Base-by-base conservation (phyloP, 441 rosid genomes). In the Pelargonium australe region DNA sequence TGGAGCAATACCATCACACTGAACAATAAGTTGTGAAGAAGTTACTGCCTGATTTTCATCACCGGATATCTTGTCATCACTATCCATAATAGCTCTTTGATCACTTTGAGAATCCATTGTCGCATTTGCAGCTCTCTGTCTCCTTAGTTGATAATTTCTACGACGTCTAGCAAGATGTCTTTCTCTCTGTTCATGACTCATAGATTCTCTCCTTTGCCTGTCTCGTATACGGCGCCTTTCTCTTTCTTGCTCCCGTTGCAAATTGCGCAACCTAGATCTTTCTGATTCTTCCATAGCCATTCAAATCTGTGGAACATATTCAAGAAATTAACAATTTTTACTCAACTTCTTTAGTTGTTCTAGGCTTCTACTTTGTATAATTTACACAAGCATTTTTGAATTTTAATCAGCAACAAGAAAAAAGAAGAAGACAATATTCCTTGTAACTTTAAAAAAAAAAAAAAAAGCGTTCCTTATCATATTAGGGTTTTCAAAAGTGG, bases 81-180 rank as follows among this genome's bases (percentile, higher is more conserved):
- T 71, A 5, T 70, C 58, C 31, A 70, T 51, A 3, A 77, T 63
- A 64, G 51, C 66, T 1, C 73, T 62, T 5, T 67, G 73, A 63
- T 78, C 70, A 64, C 75, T 60, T 64, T 79, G 90, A 71, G 85
- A 77, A 72, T 75, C 84, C 7, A 76, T 66, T 16, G 75, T 78
- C 63, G 78, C 73, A 14, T 69, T 75, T 81, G 79, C 89, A 61
- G 90, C 87, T 80, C 90, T 85, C 66, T 84, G 85, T 68, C 96
- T 82, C 43, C 97, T 76, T 8, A 91, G 78, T 73, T 89, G 96
- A 66, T 95, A 91, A 68, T 95, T 91, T 68, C 85, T 81, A 19
- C 99, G 92, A 13, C 99, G 96, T 64, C 97, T 72, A 62, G 97
- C 96, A 25, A 95, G 89, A 80, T 95, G 97, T 31, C 80, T 88